A percentile compares a stretch with the other conserved stretches of the same genome.
These are phyloP conservation scores for Primulina eburnea DNA, from an alignment of 257 asterid genomes.

Conservation along the genomic window DNA sequence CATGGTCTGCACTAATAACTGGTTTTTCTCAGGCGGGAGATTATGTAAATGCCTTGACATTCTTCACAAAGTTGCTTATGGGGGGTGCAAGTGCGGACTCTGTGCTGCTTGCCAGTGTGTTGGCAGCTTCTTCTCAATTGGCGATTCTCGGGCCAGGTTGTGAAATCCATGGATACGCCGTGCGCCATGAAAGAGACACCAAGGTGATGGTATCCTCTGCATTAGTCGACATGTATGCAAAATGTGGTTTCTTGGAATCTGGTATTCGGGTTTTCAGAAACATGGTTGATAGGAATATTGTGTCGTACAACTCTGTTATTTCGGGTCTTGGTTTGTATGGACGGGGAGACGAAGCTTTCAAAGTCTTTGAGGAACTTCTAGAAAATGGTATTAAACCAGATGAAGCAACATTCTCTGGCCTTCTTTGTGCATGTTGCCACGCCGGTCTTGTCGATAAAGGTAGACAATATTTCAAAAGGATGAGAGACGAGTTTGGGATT, in stretches of 20 bases:
- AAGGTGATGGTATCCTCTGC: conserved; percentile 65
- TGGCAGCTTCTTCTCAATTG: conserved; percentile 53
- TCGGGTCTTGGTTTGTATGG: conserved; percentile 67
- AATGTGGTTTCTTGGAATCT: conserved; percentile 76
- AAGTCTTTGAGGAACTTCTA: conserved; percentile 44
- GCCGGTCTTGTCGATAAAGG: conserved; percentile 64
- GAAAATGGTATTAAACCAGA: conserved; percentile 52
- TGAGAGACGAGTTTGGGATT: conserved; percentile 53
- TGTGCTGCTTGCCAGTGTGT: conserved; percentile 46
- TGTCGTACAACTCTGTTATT: conserved; percentile 60
- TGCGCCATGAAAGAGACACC: conserved; percentile 40
- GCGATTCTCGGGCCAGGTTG: conserved; percentile 52
- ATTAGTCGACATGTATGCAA: conserved; percentile 78
- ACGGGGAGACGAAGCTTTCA: conserved; percentile 49
- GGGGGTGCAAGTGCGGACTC: conserved; percentile 43
- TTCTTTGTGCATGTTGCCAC: conserved; percentile 78
- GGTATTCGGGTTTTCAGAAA: conserved; percentile 48
- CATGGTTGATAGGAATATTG: conserved; percentile 50
- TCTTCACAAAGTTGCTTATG: conserved; percentile 44
- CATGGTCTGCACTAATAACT: conserved; percentile 73
- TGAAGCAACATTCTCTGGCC: conserved; percentile 59
- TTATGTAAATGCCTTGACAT: conserved; percentile 38
- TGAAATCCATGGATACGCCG: conserved; percentile 71
- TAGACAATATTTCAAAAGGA: conserved; percentile 41
- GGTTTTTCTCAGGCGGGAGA: conserved; percentile 57